Conservation (phyloP, 208 protist genomes). For the Crithidia fasciculata region DNA sequence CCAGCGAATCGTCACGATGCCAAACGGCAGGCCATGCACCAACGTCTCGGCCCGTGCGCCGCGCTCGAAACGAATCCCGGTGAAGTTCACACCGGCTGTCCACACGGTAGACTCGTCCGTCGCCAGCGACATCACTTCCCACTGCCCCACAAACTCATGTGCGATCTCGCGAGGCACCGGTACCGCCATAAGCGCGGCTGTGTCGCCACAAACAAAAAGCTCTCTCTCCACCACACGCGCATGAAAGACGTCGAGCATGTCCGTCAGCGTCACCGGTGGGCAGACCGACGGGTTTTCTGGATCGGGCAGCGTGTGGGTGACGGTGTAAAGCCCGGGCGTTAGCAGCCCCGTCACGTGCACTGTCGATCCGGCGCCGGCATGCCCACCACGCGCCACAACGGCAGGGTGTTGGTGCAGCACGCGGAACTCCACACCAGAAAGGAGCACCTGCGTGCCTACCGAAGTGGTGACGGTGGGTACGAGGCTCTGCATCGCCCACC, state of each 20-base stretch:
- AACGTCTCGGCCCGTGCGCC: constrained; percentile 50
- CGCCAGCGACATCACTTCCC: constrained; percentile 85
- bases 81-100: constrained; percentile 62
- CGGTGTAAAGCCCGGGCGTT: constrained; percentile 79
- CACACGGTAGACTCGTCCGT: constrained; percentile 56
- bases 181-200: constrained; percentile 61
- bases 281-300: constrained; percentile 69
- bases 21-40: constrained; percentile 83
- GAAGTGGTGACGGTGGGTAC: constrained; percentile 36
- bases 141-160: constrained; percentile 70
- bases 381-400: constrained; percentile 39
- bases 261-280: constrained; percentile 54
- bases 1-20: constrained; percentile 86
- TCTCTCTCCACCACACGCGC: constrained; percentile 69
- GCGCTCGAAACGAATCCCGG: constrained; percentile 67
- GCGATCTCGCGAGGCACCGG: constrained; percentile 69
- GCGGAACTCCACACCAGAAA: constrained; percentile 57
- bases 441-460: constrained; percentile 45
- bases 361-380: constrained; percentile 55
- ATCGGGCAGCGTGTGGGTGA: constrained; percentile 65
- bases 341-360: constrained; percentile 59
- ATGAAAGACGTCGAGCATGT: constrained; percentile 78
- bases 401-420: constrained; percentile 46
- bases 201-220: constrained; percentile 75
- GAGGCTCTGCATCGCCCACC: constrained; percentile 48